These are phyloP conservation scores for Argentina anserina DNA, from an alignment of 306 rosid species.

Conservation along the genomic window DNA sequence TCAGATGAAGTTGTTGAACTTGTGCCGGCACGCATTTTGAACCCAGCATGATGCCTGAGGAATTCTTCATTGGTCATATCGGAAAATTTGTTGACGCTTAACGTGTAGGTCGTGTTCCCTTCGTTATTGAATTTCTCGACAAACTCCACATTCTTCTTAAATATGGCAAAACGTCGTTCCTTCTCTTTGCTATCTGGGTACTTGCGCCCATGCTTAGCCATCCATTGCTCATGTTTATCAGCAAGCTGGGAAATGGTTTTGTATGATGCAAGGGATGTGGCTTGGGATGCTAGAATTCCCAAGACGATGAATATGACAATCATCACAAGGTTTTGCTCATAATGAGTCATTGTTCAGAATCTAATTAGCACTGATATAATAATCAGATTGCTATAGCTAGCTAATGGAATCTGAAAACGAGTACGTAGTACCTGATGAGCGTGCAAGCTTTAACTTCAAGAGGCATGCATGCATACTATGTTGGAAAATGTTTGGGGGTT, in stretches of 20 bases:
- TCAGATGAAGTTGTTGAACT: neutral
- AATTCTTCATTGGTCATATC: constrained; percentile 33
- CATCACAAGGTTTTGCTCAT: neutral
- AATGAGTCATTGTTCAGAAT: too few species aligned
- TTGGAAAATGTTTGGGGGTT: too few species aligned
- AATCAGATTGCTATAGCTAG: too few species aligned
- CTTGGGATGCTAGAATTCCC: constrained; percentile 20
- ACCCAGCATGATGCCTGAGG: constrained; percentile 8
- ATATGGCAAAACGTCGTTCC: constrained; percentile 25
- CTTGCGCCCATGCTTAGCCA: constrained; percentile 9
- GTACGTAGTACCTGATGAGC: too few species aligned
- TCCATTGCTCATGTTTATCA: constrained; percentile 34
- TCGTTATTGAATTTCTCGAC: constrained; percentile 27
- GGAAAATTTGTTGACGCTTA: constrained; percentile 21
- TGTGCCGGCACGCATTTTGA: neutral
- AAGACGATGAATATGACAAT: constrained; percentile 7
- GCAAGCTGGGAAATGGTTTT: too few species aligned
- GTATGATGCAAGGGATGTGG: constrained; percentile 15
- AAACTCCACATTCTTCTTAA: constrained; percentile 27
- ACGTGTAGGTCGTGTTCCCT: constrained; percentile 26
- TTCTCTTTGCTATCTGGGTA: constrained; percentile 27
- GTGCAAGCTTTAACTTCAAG: too few species aligned
- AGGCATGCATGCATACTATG: too few species aligned
- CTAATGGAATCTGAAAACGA: too few species aligned
- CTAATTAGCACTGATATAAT: too few species aligned